Evolutionary conservation across 768 basidiomycete genomes (phyloP), one percentile per base, ranked within the genome.

Genomic region (Heimioporus sp.): DNA sequence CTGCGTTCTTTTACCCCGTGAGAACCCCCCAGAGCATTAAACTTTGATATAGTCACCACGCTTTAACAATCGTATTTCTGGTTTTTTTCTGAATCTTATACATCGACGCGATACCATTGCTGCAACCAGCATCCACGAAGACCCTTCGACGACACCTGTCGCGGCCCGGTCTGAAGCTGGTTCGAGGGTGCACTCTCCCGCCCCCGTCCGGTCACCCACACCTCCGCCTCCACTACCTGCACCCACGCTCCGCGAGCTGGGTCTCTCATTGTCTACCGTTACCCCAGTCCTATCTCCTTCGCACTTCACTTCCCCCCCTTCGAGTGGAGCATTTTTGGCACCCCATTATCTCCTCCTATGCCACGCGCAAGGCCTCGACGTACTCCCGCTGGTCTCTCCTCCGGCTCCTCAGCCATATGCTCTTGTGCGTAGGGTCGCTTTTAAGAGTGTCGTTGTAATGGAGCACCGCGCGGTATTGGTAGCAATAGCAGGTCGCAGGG

Each of bases 361-460:
- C 56, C 91, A 93, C 62, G 74, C 87, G 3, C 92, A 93, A 68
- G 91, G 91, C 38, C 73, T 93, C 32, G 91, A 93, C 66, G 88
- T 93, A 3, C 73, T 93, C n/a, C 88, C 91, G 2, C 73, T 93
- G 28, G 66, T 79, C 11, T 84, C 86, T 0, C 90, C 91, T 0
- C 91, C 90, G 2, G 76, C 82, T 13, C 76, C 78, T 8, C 85
- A 86, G 57, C 89, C 92, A 13, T 92, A 91, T 67, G 84, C 91
- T 10, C 77, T 93, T 24, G 85, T 93, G 20, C 82, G 91, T 19
- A 79, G 90, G 49, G 88, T 91, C 46, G 78, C 80, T 34, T 93
- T 93, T 70, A 92, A 91, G 64, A 83, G 80, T 50, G 85, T 93
- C n/a, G 87, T 93, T 1, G 86, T 93, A 13, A 93, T 93, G 91